Conservation (phyloP, 352 stramenopile species). For the Pythium angustatum region DNA sequence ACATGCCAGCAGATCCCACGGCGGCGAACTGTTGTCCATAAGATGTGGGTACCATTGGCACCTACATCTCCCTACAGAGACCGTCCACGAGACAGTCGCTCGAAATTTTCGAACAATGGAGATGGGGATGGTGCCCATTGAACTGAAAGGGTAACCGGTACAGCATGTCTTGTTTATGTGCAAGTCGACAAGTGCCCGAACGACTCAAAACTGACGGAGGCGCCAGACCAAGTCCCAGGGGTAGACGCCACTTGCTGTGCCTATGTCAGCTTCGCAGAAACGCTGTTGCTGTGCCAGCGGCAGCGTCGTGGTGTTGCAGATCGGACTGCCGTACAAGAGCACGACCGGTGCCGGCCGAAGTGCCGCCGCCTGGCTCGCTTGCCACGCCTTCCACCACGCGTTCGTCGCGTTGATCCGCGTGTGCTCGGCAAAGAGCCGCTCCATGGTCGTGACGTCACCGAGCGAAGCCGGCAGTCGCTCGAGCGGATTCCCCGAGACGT, state of each 20-base stretch:
- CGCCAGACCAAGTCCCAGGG: conserved; percentile 10
- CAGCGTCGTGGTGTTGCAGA: background rate
- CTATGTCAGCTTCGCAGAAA: background rate
- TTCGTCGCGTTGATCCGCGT: background rate
- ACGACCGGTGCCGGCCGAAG: background rate
- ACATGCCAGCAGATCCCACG: too few relatives aligned
- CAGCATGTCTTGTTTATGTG: background rate
- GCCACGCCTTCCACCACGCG: conserved; percentile 5
- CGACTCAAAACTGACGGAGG: too few relatives aligned
- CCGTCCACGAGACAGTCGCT: too few relatives aligned
- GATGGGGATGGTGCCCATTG: too few relatives aligned
- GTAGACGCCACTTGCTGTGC: background rate
- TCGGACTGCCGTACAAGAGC: conserved; percentile 9
- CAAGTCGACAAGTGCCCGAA: background rate
- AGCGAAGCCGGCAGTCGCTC: background rate
- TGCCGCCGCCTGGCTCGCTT: background rate
- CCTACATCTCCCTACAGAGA: too few relatives aligned
- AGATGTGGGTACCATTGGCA: too few relatives aligned
- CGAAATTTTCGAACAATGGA: too few relatives aligned
- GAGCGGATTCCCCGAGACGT: conserved; percentile 16
- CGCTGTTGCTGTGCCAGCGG: background rate
- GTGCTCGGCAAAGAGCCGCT: conserved; percentile 6
- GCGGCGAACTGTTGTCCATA: too few relatives aligned
- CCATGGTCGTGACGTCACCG: background rate
- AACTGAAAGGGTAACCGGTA: background rate